phyloP scores from a whole-genome alignment of 164 flowering plant species.

The Macadamia tetraphylla region DNA sequence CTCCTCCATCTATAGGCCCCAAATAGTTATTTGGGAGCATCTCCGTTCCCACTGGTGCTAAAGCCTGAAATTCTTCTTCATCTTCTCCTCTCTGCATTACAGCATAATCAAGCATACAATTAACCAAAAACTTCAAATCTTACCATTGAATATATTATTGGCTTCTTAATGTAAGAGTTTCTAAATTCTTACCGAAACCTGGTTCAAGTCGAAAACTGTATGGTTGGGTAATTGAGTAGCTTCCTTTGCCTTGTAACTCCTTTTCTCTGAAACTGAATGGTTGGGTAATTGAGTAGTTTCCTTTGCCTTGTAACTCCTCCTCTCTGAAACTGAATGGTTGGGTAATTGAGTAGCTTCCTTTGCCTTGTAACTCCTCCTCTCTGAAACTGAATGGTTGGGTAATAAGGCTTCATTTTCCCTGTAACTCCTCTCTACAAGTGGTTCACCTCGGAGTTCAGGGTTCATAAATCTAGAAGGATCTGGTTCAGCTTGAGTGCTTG shows the following conservation, averaged over 20 bases:
- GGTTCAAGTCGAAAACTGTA: constrained; percentile 62
- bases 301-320: too few species aligned
- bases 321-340: too few species aligned
- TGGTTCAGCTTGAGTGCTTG: constrained; percentile 10
- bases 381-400: constrained; percentile 10
- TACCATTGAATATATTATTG: not conserved
- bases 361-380: too few species aligned
- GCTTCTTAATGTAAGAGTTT: not conserved
- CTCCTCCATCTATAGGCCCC: constrained; percentile 17
- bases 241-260: too few species aligned
- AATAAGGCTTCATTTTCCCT: constrained; percentile 13
- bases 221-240: too few species aligned
- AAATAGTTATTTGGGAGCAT: constrained; percentile 32
- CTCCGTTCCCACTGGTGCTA: constrained; percentile 26
- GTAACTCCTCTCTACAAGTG: constrained; percentile 1
- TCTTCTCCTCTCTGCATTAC: constrained; percentile 31
- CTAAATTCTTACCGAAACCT: constrained; percentile 46
- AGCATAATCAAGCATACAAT: not conserved
- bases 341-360: too few species aligned
- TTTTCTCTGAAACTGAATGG: constrained; percentile 2
- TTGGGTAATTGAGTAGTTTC: too few species aligned
- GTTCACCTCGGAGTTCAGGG: constrained; percentile 5
- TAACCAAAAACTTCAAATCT: not conserved
- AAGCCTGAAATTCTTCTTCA: constrained; percentile 35
- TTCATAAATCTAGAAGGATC: constrained; percentile 15